Evolutionary conservation across 2,329 filamentous ascomycete species (phyloP).

Genomic region (Trichophyton benhamiae): DNA sequence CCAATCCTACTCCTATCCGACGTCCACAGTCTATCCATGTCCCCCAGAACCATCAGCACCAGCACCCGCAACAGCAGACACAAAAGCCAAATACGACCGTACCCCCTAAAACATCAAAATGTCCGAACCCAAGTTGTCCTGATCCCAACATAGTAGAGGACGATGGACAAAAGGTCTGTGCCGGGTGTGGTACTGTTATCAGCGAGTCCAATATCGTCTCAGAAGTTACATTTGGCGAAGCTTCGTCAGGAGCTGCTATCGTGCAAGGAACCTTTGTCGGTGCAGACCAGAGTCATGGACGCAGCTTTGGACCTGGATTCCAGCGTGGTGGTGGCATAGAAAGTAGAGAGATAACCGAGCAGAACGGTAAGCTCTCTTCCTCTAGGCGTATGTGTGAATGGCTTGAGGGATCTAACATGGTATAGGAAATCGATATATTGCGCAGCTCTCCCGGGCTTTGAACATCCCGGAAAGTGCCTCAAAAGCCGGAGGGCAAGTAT

Average conservation of each 20-base stretch:
- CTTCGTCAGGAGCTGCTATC: conserved; percentile 68
- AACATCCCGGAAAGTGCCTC: conserved; percentile 47
- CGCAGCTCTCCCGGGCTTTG: conserved; percentile 30
- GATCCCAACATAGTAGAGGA: conserved; percentile 36
- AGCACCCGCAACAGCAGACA: conserved; percentile 16
- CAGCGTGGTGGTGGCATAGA: conserved; percentile 38
- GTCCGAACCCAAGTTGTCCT: conserved; percentile 35
- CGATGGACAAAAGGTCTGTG: conserved; percentile 50
- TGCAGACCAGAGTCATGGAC: conserved; percentile 70
- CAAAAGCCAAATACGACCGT: conserved; percentile 12
- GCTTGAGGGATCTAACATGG: neutral
- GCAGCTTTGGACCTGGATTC: conserved; percentile 41
- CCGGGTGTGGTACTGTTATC: conserved; percentile 71
- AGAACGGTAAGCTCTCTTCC: conserved; percentile 22
- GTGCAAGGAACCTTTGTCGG: conserved; percentile 83
- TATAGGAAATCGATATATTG: conserved; percentile 32
- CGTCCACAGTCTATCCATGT: conserved; percentile 20
- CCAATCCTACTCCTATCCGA: conserved; percentile 27
- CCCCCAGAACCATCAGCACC: conserved; percentile 14
- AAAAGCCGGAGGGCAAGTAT: conserved; percentile 57
- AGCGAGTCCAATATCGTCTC: conserved; percentile 81
- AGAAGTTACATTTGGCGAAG: conserved; percentile 85
- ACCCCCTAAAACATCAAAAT: conserved; percentile 29
- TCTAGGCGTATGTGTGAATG: neutral
- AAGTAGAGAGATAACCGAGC: conserved; percentile 38